These are phyloP conservation scores for Tarenaya hassleriana DNA, from an alignment of 345 rosid genomes.

Conservation along the genomic window DNA sequence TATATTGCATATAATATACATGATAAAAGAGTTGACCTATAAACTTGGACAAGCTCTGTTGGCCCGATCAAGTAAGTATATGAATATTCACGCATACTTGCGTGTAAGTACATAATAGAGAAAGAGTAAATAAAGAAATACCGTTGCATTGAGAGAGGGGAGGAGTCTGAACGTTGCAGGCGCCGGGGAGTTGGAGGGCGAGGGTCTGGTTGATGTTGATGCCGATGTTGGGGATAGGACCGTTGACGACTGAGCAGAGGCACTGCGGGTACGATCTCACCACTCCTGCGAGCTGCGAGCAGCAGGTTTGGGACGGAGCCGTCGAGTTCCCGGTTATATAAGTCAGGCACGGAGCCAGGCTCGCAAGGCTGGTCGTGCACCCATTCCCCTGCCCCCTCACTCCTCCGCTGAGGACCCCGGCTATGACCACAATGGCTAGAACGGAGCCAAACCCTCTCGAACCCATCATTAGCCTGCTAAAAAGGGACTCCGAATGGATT, in stretches of 20 bases:
- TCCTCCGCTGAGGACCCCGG: conserved; percentile 34
- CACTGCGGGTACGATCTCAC: conserved; percentile 59
- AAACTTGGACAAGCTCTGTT: too few relatives aligned
- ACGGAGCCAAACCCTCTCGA: conserved; percentile 19
- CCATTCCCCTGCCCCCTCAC: conserved; percentile 24
- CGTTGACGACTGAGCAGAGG: conserved; percentile 51
- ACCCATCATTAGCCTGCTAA: conserved; percentile 21
- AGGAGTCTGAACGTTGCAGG: conserved; percentile 56
- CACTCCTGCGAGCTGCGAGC: conserved; percentile 48
- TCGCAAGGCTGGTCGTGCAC: conserved; percentile 36
- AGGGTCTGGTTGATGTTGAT: conserved; percentile 56
- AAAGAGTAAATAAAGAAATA: background rate
- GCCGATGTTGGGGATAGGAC: conserved; percentile 42
- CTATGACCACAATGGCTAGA: conserved; percentile 27
- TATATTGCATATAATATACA: too few relatives aligned
- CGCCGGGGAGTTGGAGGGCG: conserved; percentile 57
- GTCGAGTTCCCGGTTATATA: conserved; percentile 56
- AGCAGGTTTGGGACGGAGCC: conserved; percentile 54
- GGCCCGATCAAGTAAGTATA: too few relatives aligned
- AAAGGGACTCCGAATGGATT: background rate
- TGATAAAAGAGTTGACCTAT: too few relatives aligned
- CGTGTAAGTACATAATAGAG: background rate
- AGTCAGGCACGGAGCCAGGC: conserved; percentile 50
- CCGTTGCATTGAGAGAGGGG: conserved; percentile 58
- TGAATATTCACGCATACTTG: background rate